phyloP scores from a whole-genome alignment of 148 eudicot genomes.

The Vaccinium darrowii region DNA sequence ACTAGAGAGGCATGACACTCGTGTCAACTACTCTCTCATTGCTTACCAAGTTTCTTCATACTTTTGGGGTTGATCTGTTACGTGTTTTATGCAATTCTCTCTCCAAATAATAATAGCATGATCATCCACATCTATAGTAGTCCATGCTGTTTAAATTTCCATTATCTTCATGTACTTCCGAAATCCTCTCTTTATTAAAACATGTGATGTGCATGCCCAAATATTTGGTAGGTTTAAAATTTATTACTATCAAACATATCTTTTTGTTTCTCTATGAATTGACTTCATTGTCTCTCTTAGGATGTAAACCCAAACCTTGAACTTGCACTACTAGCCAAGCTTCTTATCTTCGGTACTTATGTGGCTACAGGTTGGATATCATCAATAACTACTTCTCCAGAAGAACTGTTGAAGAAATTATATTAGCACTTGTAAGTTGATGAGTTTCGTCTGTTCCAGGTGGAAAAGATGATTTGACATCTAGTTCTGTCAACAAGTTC shows the following conservation, averaged over 20 bases:
- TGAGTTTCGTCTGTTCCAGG: constrained; percentile 8
- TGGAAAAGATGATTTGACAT: not conserved
- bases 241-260: not conserved
- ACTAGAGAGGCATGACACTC: not conserved
- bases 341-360: constrained; percentile 1
- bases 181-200: not conserved
- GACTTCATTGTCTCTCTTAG: not conserved
- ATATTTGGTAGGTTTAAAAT: not conserved
- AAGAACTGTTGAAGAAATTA: constrained; percentile 72
- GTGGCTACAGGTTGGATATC: constrained; percentile 52
- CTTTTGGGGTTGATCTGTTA: not conserved
- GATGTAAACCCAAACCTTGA: constrained; percentile 3
- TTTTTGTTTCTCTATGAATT: too few species aligned
- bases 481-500: not conserved
- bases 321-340: not conserved
- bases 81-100: not conserved
- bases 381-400: constrained; percentile 70
- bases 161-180: not conserved
- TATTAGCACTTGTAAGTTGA: constrained; percentile 67
- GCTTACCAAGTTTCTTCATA: not conserved
- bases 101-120: not conserved
- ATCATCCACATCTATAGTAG: not conserved
- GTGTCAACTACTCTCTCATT: not conserved
- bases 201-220: not conserved
- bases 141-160: not conserved